These are phyloP conservation scores for Pythium vanterpoolii DNA, from an alignment of 352 stramenopile species.

Conservation along the genomic window DNA sequence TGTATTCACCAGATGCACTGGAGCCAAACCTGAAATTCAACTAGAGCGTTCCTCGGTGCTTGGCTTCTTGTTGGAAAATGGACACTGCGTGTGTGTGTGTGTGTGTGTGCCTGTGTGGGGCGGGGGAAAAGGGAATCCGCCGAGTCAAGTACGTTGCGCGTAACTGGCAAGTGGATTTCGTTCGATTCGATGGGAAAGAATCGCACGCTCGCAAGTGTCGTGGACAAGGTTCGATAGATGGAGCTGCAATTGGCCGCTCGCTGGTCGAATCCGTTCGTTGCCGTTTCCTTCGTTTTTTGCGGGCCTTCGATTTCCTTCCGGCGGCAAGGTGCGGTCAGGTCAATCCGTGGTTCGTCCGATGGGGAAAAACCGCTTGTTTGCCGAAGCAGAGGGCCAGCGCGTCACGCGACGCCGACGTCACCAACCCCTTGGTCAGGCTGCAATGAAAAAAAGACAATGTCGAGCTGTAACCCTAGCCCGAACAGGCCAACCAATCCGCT, in stretches of 20 bases:
- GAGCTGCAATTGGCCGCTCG: background rate
- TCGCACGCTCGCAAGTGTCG: background rate
- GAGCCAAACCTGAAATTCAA: slow-evolving; percentile 11
- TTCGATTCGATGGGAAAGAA: background rate
- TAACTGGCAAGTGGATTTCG: background rate
- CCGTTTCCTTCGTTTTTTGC: slow-evolving; percentile 20
- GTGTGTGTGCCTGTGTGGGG: no score
- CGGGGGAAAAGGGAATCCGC: background rate
- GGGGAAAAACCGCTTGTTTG: slow-evolving; percentile 1
- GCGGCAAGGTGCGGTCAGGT: background rate
- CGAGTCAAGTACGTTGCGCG: background rate
- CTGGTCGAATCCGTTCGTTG: slow-evolving; percentile 4
- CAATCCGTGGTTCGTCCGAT: background rate
- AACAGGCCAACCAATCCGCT: slow-evolving; percentile 8
- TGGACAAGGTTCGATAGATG: background rate
- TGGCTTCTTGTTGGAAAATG: background rate
- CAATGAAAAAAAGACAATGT: slow-evolving; percentile 3
- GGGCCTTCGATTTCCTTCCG: slow-evolving; percentile 20
- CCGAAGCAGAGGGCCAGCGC: slow-evolving; percentile 13
- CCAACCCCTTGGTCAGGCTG: slow-evolving; percentile 8
- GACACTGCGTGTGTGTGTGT: no score
- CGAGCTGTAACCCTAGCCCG: slow-evolving; percentile 8
- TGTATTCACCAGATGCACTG: background rate
- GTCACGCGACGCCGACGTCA: slow-evolving; percentile 26
- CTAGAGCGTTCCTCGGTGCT: background rate